Conservation (phyloP, 2,329 filamentous ascomycete genomes). For the Trichoderma cornu-damae region DNA sequence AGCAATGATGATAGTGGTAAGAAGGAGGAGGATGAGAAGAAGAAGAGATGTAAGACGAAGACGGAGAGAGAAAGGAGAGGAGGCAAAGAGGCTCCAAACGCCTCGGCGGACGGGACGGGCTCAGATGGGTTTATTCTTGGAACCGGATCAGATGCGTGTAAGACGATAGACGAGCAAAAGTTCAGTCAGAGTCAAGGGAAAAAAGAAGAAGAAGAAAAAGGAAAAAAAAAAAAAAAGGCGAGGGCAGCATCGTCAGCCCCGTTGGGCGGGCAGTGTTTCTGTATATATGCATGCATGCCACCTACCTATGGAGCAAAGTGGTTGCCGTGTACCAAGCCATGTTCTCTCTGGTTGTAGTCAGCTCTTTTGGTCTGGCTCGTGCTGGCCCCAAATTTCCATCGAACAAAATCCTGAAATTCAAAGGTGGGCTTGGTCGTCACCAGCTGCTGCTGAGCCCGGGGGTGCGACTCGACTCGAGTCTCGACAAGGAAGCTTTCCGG, state of each 20-base stretch:
- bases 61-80: not conserved
- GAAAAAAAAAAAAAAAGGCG: not conserved
- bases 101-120: not conserved
- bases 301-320: not conserved
- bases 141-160: slow-evolving; percentile 3
- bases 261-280: slow-evolving; percentile 12
- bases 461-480: slow-evolving; percentile 12
- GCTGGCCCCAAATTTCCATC: slow-evolving; percentile 1
- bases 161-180: slow-evolving; percentile 1
- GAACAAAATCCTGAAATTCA: slow-evolving; percentile 13
- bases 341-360: not conserved
- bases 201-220: not conserved
- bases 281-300: slow-evolving; percentile 5
- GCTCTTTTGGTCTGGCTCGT: slow-evolving; percentile 8
- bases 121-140: slow-evolving; percentile 3
- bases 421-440: slow-evolving; percentile 14
- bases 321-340: not conserved
- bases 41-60: not conserved
- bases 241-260: not conserved
- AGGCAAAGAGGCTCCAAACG: not conserved
- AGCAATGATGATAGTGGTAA: not conserved
- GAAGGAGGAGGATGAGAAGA: not conserved
- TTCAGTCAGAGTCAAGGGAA: not conserved
- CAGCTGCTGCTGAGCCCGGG: slow-evolving; percentile 11
- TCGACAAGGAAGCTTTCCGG: slow-evolving; percentile 8